These are phyloP conservation scores for Neurospora sp. DNA, from an alignment of 495 filamentous ascomycete species.

Conservation along the genomic window DNA sequence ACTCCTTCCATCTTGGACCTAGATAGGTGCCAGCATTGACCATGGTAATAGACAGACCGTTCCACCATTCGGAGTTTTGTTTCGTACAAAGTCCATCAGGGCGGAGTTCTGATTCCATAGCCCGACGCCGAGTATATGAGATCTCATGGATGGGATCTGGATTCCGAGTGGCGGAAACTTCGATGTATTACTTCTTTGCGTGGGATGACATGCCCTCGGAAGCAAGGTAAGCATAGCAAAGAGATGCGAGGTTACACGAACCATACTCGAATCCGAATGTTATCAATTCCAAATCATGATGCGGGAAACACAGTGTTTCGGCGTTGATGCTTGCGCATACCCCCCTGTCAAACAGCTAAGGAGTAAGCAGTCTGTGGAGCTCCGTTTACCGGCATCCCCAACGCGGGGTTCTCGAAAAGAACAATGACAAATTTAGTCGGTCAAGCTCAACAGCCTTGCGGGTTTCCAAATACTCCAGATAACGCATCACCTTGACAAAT, in stretches of 20 bases:
- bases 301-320: neutral
- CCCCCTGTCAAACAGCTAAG: neutral
- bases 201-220: neutral
- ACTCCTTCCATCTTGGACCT: neutral
- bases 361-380: neutral
- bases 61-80: neutral
- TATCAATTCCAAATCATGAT: neutral
- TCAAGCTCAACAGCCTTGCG: neutral
- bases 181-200: neutral
- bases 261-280: neutral
- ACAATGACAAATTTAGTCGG: neutral
- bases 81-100: neutral
- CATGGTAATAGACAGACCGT: neutral
- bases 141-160: neutral
- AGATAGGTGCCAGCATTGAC: neutral
- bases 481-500: neutral
- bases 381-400: neutral
- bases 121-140: neutral
- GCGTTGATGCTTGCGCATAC: neutral
- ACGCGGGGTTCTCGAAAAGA: neutral
- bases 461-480: neutral
- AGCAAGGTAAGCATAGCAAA: neutral
- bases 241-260: neutral
- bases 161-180: neutral
- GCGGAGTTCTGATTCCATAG: neutral